Base-by-base conservation (phyloP, 2,329 filamentous ascomycete species). In the Pleomassaria siparia region DNA sequence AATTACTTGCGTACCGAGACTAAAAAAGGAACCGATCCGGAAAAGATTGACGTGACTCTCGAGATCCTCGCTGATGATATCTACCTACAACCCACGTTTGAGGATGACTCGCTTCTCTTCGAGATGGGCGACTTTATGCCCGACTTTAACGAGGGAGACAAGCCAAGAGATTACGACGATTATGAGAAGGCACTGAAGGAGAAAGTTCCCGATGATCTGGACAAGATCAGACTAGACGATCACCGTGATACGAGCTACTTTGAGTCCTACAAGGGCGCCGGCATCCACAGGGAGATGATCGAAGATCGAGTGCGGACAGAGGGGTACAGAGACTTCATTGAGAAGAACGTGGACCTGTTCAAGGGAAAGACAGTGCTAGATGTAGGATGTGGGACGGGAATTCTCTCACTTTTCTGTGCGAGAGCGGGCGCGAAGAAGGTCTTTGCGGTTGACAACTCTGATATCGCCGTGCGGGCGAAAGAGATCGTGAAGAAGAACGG, bases 271-370 rank as follows among this genome's bases (percentile, higher is more conserved):
- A 79, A 82, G 40, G 57, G 58, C 25, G 54, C 65, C 88, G 89
- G 90, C 47, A 96, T 97, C 46, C 91, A 97, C 69, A 90, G 96
- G 67, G 91, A 88, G 7, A 97, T 97, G 91, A 80, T 97, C 53
- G 95, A 96, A 69, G 91, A 97, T 64, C 79, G 82, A 0, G 80
- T 96, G 32, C 87, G 91, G 43, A 97, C 91, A 10, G 88, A 96
- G 62, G 87, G 89, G 2, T 97, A 97, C 73, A 85, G 91, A 37
- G 91, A 97, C 72, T 96, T 96, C 68, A 91, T 96, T 63, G 96
- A 96, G 74, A 83, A 85, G 57, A 90, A 96, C 75, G 94, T 95
- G 71, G 78, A 89, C 56, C 75, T 96, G 3, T 96, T 96, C 72
- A 83, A 85, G 25, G 88, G 84, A 62, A 96, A 95, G 74, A 83